A percentile compares a stretch with the other conserved stretches of the same genome.
Evolutionary conservation across 768 basidiomycete genomes (phyloP).

Genomic region (Coprinopsis cinerea): DNA sequence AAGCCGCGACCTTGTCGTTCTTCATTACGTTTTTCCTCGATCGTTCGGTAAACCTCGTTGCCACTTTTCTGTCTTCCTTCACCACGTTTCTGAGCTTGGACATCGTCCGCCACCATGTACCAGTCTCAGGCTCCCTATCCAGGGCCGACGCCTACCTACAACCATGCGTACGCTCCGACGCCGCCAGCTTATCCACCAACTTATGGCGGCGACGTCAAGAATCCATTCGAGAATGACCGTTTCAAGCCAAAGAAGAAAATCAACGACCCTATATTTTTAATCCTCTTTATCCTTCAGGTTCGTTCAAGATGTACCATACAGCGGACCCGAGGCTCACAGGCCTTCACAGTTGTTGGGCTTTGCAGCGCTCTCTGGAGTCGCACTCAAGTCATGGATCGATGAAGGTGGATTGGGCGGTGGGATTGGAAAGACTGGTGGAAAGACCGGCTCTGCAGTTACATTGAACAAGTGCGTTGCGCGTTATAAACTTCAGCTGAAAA

Average conservation of each 20-base stretch:
- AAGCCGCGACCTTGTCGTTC: no score
- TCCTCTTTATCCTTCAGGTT: slow-evolving; percentile 70
- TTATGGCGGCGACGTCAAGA: slow-evolving; percentile 31
- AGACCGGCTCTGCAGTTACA: slow-evolving; percentile 54
- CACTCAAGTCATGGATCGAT: slow-evolving; percentile 55
- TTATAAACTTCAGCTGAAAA: not conserved
- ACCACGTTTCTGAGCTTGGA: not conserved
- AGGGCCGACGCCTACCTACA: slow-evolving; percentile 36
- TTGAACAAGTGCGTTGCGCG: slow-evolving; percentile 50
- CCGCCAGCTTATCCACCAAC: slow-evolving; percentile 12
- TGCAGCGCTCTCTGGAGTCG: slow-evolving; percentile 59
- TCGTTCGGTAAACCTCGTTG: not conserved
- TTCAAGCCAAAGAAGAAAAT: slow-evolving; percentile 64
- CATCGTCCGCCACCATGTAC: slow-evolving; percentile 15
- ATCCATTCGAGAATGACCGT: slow-evolving; percentile 54
- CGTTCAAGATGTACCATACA: slow-evolving; percentile 3
- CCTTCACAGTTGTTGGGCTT: slow-evolving; percentile 60
- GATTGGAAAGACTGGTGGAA: slow-evolving; percentile 50
- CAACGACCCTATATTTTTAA: slow-evolving; percentile 67
- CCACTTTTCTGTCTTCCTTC: no score
- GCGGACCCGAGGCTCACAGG: not conserved
- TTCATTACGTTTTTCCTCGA: no score
- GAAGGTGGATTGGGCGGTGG: slow-evolving; percentile 70
- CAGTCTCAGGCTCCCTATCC: slow-evolving; percentile 28
- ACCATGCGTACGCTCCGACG: slow-evolving; percentile 23